Conservation (phyloP, 306 rosid genomes). For the Cucumis sativus region DNA sequence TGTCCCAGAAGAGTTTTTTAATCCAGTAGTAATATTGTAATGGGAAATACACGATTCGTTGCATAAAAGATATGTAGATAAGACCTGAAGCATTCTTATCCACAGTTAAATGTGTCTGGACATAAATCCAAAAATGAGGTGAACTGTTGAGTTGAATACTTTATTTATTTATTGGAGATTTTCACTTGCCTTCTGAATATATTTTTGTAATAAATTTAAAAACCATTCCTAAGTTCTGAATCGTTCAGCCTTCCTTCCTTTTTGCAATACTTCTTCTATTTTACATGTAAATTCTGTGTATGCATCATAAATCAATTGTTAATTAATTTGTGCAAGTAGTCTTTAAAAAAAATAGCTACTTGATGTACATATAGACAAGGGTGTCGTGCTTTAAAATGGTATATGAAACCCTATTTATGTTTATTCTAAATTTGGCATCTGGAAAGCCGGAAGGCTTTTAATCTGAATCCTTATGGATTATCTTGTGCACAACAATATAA, state of each 20-base stretch:
- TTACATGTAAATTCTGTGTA: not conserved
- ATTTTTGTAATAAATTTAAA: not conserved
- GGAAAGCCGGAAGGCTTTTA: not conserved
- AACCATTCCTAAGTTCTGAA: not conserved
- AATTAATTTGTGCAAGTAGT: not conserved
- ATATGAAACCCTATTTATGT: not conserved
- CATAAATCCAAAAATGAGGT: not conserved
- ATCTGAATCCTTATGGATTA: not conserved
- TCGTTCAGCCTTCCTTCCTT: not conserved
- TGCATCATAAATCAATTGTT: not conserved
- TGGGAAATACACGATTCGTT: not conserved
- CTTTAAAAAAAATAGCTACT: not conserved
- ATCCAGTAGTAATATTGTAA: not conserved
- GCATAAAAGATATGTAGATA: not conserved
- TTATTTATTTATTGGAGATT: not conserved
- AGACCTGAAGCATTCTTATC: conserved; percentile 1
- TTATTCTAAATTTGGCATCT: not conserved
- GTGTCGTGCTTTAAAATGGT: not conserved
- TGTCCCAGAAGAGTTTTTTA: not conserved
- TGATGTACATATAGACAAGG: not conserved
- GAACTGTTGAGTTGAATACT: not conserved
- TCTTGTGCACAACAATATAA: not conserved
- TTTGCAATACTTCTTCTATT: not conserved
- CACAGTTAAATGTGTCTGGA: not conserved
- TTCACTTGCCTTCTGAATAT: not conserved